Conservation (phyloP, 2,329 filamentous ascomycete genomes). For the Ambrosiella cleistominuta region DNA sequence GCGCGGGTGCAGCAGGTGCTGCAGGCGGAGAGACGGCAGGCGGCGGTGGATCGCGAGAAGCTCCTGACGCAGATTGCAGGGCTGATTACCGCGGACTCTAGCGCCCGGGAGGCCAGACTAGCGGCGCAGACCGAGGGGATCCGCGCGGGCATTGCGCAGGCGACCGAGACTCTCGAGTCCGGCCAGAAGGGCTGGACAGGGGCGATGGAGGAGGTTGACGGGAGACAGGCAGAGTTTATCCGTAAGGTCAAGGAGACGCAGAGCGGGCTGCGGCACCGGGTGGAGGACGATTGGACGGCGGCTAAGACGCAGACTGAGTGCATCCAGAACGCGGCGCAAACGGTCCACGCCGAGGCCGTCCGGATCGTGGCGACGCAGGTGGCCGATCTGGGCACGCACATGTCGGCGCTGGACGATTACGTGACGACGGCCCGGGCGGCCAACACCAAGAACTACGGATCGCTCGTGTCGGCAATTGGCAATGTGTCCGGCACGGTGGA, state of each 20-base stretch:
- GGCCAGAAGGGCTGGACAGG: constrained; percentile 48
- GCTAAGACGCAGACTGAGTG: constrained; percentile 67
- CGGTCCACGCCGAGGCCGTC: constrained; percentile 79
- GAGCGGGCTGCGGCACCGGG: constrained; percentile 60
- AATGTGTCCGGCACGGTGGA: constrained; percentile 50
- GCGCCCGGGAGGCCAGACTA: constrained; percentile 5
- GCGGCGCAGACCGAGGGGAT: constrained; percentile 5
- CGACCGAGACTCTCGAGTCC: constrained; percentile 46
- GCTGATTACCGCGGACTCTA: constrained; percentile 16
- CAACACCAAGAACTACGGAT: constrained; percentile 59
- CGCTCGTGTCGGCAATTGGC: constrained; percentile 49
- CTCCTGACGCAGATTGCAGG: constrained; percentile 43
- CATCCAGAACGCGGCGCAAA: constrained; percentile 67
- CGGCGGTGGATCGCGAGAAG: constrained; percentile 46
- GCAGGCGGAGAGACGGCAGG: constrained; percentile 54
- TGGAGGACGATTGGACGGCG: constrained; percentile 74
- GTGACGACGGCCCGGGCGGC: constrained; percentile 65
- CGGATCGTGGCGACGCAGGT: constrained; percentile 82
- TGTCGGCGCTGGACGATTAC: constrained; percentile 80
- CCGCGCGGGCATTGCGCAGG: constrained; percentile 21
- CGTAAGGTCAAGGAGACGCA: constrained; percentile 55
- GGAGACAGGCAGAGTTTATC: constrained; percentile 49
- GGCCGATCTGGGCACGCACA: constrained; percentile 69
- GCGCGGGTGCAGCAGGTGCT: constrained; percentile 52
- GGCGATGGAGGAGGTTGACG: constrained; percentile 58